Base-by-base conservation (phyloP, 1,284 basidiomycete species). In the Baeospora myosura region DNA sequence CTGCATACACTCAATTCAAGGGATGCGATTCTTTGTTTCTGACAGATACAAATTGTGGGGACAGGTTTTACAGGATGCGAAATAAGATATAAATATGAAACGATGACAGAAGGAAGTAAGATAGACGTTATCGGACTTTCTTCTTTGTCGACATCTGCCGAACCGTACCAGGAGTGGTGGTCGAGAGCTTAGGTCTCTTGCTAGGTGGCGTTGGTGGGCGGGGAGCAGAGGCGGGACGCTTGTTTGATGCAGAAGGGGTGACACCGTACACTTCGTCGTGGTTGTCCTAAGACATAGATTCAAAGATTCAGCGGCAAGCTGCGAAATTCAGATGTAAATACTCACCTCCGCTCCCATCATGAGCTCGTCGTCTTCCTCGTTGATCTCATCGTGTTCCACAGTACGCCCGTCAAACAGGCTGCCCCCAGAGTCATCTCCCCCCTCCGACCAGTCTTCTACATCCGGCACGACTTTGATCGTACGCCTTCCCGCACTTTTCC, bases 281-380 rank as follows among this genome's bases (percentile, higher is more conserved):
- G 42, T 67, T 64, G 32, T 58, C 52, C 65, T 66, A 45, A 38
- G 40, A 47, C 22, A 12, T 12, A 17, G 43, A 34, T 14, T 14
- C 21, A 34, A 28, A 14, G 16, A 11, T 20, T 34, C 18, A 20
- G 32, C n/a, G n/a, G 40, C 24, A 12, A 39, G 24, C 37, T 43
- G 34, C 37, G 16, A 33, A 11, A 12, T 14, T 41, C 6, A 12
- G 39, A 23, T 17, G 18, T 14, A 43, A 24, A 39, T 41, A 49
- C 64, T 48, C 38, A 77, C 77, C 62, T 68, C 65, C 20, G 64
- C 59, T 22, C 72, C 71, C 55, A 80, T 66, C 64, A 71, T 66
- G 22, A 80, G 50, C 49, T 79, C 76, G 45, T 79, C 75, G 8
- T 76, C 74, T 16, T 69, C 76, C 14, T 72, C 68, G n/a, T 65